These are phyloP conservation scores for Monosporascus ibericus DNA, from an alignment of 2,329 filamentous ascomycete genomes.

Conservation along the genomic window DNA sequence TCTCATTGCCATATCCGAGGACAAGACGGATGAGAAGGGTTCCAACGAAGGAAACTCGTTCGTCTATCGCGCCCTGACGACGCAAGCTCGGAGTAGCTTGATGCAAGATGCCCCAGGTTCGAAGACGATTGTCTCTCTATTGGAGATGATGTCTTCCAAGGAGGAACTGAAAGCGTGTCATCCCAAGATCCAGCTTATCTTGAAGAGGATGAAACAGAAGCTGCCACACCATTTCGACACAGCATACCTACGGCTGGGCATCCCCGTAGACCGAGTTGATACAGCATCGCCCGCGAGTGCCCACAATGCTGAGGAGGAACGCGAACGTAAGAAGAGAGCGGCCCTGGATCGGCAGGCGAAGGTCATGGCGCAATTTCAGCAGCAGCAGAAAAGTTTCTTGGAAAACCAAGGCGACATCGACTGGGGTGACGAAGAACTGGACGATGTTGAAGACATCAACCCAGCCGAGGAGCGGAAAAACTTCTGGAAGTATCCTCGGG, in stretches of 20 bases:
- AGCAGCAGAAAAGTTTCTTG: conserved; percentile 93
- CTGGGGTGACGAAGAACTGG: conserved; percentile 79
- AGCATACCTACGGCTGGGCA: conserved; percentile 56
- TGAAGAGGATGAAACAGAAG: conserved; percentile 81
- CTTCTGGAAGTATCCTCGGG: conserved; percentile 83
- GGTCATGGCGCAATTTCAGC: conserved; percentile 97
- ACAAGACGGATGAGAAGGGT: conserved; percentile 53
- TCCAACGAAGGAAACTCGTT: conserved; percentile 58
- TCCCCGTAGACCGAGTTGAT: conserved; percentile 72
- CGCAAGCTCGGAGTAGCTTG: conserved; percentile 55
- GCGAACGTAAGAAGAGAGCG: conserved; percentile 81
- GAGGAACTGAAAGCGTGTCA: conserved; percentile 77
- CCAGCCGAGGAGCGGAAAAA: conserved; percentile 63
- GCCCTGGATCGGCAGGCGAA: conserved; percentile 83
- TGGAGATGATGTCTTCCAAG: conserved; percentile 57
- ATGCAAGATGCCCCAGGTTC: conserved; percentile 48
- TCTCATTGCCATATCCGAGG: conserved; percentile 80
- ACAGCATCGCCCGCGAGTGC: conserved; percentile 72
- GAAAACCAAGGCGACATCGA: conserved; percentile 81
- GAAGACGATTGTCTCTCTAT: conserved; percentile 58
- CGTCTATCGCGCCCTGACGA: conserved; percentile 62
- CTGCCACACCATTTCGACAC: conserved; percentile 66
- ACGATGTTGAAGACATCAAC: conserved; percentile 57
- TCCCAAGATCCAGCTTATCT: conserved; percentile 74
- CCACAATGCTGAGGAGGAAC: conserved; percentile 61